Evolutionary conservation across 495 filamentous ascomycete species (phyloP).

Genomic region (Xylaria acuta): DNA sequence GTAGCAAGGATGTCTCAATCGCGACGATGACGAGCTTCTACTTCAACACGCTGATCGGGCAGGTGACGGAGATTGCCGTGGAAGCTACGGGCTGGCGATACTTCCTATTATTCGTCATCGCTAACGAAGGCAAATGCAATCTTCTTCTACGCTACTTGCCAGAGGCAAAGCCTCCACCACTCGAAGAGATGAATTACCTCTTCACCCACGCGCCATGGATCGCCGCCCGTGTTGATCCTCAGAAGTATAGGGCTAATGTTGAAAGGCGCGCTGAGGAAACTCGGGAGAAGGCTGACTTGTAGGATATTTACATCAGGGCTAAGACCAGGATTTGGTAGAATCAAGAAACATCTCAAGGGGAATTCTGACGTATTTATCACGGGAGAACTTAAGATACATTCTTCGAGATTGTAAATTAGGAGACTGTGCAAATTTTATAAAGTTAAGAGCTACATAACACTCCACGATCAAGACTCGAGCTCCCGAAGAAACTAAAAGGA

Average conservation of each 20-base stretch:
- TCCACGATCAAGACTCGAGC: too few species aligned
- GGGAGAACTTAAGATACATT: too few species aligned
- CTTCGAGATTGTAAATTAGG: too few species aligned
- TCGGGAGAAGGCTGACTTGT: slow-evolving; percentile 30
- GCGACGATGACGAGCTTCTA: slow-evolving; percentile 70
- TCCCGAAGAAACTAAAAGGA: too few species aligned
- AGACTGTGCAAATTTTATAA: too few species aligned
- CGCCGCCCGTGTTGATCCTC: slow-evolving; percentile 52
- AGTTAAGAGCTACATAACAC: too few species aligned
- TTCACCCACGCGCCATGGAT: slow-evolving; percentile 72
- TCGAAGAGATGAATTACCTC: slow-evolving; percentile 74
- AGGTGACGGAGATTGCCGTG: slow-evolving; percentile 69
- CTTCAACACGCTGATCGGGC: slow-evolving; percentile 77
- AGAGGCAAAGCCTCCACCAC: slow-evolving; percentile 68
- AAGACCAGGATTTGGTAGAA: background rate
- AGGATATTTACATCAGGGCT: background rate
- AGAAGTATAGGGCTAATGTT: slow-evolving; percentile 16
- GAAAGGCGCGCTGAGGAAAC: slow-evolving; percentile 26
- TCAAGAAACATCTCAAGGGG: background rate
- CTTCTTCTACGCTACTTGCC: slow-evolving; percentile 69
- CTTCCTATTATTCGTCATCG: slow-evolving; percentile 65
- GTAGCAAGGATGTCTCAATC: slow-evolving; percentile 70
- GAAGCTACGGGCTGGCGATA: slow-evolving; percentile 56
- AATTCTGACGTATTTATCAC: too few species aligned
- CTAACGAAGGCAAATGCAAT: slow-evolving; percentile 65